phyloP scores from a whole-genome alignment of 305 asterid genomes.

The Solanum aculeatissimum region DNA sequence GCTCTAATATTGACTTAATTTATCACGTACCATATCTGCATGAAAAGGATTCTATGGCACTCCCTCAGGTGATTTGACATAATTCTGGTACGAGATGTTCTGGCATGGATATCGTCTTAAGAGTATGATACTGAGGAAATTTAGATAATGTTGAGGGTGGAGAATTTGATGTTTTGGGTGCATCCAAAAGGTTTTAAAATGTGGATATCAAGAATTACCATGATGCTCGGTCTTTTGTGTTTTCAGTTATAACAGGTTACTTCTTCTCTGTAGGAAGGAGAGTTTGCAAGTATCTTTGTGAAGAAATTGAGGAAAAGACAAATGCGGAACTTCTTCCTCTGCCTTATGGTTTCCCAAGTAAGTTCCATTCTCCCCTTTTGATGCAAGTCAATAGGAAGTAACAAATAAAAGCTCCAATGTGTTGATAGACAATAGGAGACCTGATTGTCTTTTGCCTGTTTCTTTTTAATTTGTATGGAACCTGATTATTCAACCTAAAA shows the following conservation, averaged over 20 bases:
- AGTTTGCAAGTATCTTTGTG: conserved; percentile 65
- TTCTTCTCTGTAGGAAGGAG: conserved; percentile 61
- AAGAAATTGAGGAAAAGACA: conserved; percentile 85
- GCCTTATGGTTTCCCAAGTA: conserved; percentile 99
- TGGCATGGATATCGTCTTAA: background rate
- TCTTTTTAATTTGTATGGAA: background rate
- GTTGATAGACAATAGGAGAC: background rate
- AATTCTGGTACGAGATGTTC: background rate
- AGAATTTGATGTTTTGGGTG: background rate
- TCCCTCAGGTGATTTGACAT: background rate
- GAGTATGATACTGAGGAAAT: background rate
- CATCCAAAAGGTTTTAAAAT: background rate
- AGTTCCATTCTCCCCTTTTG: conserved; percentile 5
- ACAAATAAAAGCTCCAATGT: background rate
- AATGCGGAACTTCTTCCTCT: conserved; percentile 77
- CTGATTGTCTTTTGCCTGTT: background rate
- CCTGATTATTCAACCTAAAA: background rate
- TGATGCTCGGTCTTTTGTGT: background rate
- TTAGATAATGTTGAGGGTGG: background rate
- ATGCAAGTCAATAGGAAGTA: background rate
- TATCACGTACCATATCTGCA: background rate
- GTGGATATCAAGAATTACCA: background rate
- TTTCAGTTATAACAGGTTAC: background rate
- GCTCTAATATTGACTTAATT: background rate
- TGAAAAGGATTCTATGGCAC: background rate